Base-by-base conservation (phyloP, 345 rosid species). In the Salix arbutifolia region DNA sequence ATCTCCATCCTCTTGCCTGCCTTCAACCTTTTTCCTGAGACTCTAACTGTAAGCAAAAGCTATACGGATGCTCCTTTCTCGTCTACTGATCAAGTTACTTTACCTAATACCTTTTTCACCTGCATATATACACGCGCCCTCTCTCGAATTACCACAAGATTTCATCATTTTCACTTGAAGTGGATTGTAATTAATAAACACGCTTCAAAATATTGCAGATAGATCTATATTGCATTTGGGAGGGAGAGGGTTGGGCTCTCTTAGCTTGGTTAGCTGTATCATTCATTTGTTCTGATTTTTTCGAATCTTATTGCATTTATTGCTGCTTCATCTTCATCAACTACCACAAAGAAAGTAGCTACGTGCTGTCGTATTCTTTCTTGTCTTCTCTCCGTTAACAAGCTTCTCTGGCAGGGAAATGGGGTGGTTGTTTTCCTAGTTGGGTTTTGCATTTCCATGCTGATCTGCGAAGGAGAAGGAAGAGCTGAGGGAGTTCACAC, bases 11-110 rank as follows among this genome's bases (percentile, higher is more conserved):
- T 30, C 62, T 77, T 17, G 4, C 42, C 40, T 73, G 80, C 64
- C 67, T 84, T 81, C 66, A 84, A 69, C 82, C 78, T 1, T 69
- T 69, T 77, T 69, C 84, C 76, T 66, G 82, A 18, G 70, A 31
- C n/a, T 31, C 65, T 2, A 53, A 53, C 61, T 53, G 28, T 23
- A 58, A 11, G 28, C 23, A 16, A 0, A 12, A 42, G 28, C 40
- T 28, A 74, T 33, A 75, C 13, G 52, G 48, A 33, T 66, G 70
- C 17, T 70, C 70, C 46, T 71, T 26, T 21, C 48, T 53, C 37
- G 9, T 18, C 44, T 46, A 19, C 33, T 61, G 9, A 48, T 44
- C 65, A n/a, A 9, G 28, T 58, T 4, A 19, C 61, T 25, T 58
- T 42, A 42, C 11, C 64, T 8, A 23, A 26, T 58, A 5, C 16